phyloP scores from a whole-genome alignment of 805 yeast genomes.

The Metschnikowia matae region DNA sequence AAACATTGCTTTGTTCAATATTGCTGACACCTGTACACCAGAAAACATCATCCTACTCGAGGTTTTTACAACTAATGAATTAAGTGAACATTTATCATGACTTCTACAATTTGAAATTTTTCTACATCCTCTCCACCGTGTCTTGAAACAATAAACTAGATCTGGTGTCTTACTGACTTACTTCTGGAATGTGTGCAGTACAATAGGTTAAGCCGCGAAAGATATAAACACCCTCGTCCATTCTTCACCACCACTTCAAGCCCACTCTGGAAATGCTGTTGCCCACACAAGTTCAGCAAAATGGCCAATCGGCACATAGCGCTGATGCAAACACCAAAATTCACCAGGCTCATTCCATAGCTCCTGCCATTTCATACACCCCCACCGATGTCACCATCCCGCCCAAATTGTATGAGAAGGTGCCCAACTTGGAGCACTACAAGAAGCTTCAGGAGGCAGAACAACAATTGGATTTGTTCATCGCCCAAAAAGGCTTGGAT shows the following conservation, averaged over 20 bases:
- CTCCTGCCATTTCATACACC: conserved; percentile 38
- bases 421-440: conserved; percentile 73
- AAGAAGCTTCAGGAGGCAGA: conserved; percentile 78
- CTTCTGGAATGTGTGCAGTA: conserved; percentile 4
- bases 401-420: conserved; percentile 30
- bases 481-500: conserved; percentile 80
- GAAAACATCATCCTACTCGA: too few species aligned
- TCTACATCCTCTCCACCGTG: not conserved
- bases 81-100: not conserved
- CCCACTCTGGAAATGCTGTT: conserved; percentile 12
- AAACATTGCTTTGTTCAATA: too few species aligned
- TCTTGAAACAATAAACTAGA: not conserved
- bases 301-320: conserved; percentile 14
- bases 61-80: not conserved
- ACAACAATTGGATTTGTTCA: conserved; percentile 70
- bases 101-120: not conserved
- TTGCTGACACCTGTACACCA: too few species aligned
- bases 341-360: conserved; percentile 24
- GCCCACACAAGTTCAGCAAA: conserved; percentile 19
- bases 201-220: conserved; percentile 6
- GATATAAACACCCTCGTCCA: conserved; percentile 10
- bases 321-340: conserved; percentile 29
- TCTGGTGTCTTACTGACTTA: not conserved
- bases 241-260: conserved; percentile 1
- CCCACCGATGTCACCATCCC: conserved; percentile 43